Conservation (phyloP, 2,329 filamentous ascomycete genomes). For the Monilinia polystroma region DNA sequence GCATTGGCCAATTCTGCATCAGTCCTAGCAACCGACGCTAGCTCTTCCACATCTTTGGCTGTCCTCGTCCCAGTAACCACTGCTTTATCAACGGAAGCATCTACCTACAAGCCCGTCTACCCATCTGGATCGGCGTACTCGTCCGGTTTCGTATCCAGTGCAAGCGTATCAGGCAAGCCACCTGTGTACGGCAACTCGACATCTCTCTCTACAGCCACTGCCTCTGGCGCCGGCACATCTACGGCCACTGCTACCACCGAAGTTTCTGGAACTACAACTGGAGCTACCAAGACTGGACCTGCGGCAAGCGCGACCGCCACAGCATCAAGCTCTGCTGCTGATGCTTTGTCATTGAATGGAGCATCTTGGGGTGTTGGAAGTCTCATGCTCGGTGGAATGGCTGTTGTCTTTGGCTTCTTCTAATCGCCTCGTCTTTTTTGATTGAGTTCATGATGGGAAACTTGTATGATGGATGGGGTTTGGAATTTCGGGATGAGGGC, state of each 20-base stretch:
- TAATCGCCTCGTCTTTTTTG: neutral
- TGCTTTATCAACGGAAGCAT: neutral
- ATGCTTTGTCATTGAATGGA: slow-evolving; percentile 8
- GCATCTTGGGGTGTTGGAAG: slow-evolving; percentile 9
- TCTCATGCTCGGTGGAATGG: slow-evolving; percentile 21
- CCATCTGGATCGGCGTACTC: slow-evolving; percentile 4
- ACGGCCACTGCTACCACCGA: slow-evolving; percentile 14
- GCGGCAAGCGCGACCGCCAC: neutral
- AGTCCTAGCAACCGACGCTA: slow-evolving; percentile 16
- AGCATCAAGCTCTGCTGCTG: neutral
- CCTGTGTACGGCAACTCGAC: slow-evolving; percentile 19
- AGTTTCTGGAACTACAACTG: neutral
- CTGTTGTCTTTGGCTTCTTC: slow-evolving; percentile 20
- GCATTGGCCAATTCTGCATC: slow-evolving; percentile 14
- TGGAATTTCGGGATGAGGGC: neutral
- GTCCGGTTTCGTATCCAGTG: neutral
- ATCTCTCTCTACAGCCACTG: slow-evolving; percentile 6
- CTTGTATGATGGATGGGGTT: slow-evolving; percentile 5
- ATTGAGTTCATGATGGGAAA: slow-evolving; percentile 4
- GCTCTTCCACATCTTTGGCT: neutral
- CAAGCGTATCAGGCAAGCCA: slow-evolving; percentile 13
- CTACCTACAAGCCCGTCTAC: neutral
- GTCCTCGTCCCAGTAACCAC: neutral
- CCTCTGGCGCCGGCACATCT: slow-evolving; percentile 1
- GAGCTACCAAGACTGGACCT: neutral